A percentile compares a stretch with the other conserved stretches of the same genome.
phyloP scores from a whole-genome alignment of 176 grass and related monocot genomes.

The Triticum dicoccoides region DNA sequence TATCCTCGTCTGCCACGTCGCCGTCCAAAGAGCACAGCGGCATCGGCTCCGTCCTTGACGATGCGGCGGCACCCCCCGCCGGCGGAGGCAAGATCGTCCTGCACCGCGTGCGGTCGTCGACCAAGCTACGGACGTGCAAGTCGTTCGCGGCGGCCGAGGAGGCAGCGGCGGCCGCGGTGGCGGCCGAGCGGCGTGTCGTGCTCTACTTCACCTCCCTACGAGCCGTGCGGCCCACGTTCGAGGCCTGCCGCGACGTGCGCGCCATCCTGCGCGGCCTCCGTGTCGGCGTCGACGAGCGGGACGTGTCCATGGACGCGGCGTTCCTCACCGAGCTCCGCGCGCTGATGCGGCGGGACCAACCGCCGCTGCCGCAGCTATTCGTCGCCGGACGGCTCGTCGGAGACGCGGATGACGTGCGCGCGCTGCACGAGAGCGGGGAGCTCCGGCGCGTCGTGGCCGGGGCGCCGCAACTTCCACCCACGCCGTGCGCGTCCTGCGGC shows the following conservation, averaged over 20 bases:
- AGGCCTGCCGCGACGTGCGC: constrained; percentile 62
- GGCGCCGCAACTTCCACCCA: constrained; percentile 2
- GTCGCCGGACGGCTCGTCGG: constrained; percentile 65
- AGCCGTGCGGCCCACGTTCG: constrained; percentile 66
- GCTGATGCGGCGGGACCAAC: constrained; percentile 41
- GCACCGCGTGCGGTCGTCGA: constrained; percentile 37
- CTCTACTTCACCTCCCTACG: constrained; percentile 93
- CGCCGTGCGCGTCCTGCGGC: constrained; percentile 60
- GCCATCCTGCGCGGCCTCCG: constrained; percentile 66
- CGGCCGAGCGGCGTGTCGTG: constrained; percentile 52
- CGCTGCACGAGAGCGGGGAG: constrained; percentile 78
- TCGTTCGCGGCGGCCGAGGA: constrained; percentile 38
- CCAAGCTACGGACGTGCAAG: constrained; percentile 42
- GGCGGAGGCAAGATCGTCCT: constrained; percentile 18
- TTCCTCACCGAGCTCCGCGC: constrained; percentile 65
- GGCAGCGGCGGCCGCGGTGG: constrained; percentile 33
- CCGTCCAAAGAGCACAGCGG: constrained; percentile 32
- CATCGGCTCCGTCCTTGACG: constrained; percentile 46
- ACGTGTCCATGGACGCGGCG: constrained; percentile 78
- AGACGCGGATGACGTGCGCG: constrained; percentile 68
- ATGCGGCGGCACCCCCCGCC: background rate
- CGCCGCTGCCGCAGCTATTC: constrained; percentile 74
- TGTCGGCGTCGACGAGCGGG: constrained; percentile 84
- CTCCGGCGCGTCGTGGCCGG: constrained; percentile 59
- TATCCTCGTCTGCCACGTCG: background rate